Base-by-base conservation (phyloP, 2,329 filamentous ascomycete genomes). In the Sclerotinia subarctica region DNA sequence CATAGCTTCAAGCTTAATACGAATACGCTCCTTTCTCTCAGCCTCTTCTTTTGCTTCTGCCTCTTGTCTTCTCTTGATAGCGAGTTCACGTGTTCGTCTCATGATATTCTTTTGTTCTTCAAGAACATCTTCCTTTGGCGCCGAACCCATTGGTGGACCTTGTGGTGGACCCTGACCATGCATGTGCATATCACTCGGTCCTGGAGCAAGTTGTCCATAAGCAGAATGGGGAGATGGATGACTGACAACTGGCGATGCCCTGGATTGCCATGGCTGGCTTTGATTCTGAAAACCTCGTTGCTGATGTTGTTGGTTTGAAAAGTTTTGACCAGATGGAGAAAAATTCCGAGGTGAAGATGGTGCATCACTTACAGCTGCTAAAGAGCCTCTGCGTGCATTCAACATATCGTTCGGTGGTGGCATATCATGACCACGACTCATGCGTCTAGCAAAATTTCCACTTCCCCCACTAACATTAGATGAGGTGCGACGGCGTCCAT, bases 381-480 rank as follows among this genome's bases (percentile, higher is more conserved):
- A 76, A 1, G 86, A 86, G 35, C 80, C 79, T 69, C 84, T 80
- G 26, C 83, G 81, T 21, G 79, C 78, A 66, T 79, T 80, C 17
- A 82, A 72, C 32, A 82, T 71, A n/a, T 78, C 77, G 38, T 75
- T 73, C 24, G 75, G 75, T 38, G 74, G 73, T 51, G 74, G 72
- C 69, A 77, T 72, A 58, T 77, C 75, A 66, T 76, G 75, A 63
- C 71, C 74, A 66, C 74, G 74, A 64, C 76, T 78, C 75, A 78
- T 76, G 54, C 77, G 73, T 64, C 76, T 70, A 47, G 90, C 84
- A 71, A 88, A 86, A 49, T 86, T 84, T 69, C 90, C 90, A 77
- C 93, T 96, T 69, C 91, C 91, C 67, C 92, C 93, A 77, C 94
- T 97, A 52, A 96, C 90, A 75, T 93, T 96, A 2, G 94, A 98